Percentiles rank a stretch among this genome's conserved stretches.
phyloP scores from a whole-genome alignment of 2,329 filamentous ascomycete genomes.

The Raffaelea deltoideospora region DNA sequence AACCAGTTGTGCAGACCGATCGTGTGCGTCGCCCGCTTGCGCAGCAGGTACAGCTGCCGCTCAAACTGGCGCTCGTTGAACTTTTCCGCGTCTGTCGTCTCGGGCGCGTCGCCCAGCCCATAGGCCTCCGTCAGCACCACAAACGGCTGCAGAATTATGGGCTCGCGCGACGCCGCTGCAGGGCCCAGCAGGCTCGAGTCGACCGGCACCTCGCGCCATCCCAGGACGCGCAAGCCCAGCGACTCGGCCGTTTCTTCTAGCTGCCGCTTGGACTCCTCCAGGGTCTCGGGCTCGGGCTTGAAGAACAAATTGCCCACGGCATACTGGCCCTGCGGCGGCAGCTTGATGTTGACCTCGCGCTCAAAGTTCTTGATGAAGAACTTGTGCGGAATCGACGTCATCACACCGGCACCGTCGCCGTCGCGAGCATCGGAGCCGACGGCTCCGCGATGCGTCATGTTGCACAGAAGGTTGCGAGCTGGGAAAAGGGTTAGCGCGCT shows the following conservation, averaged over 20 bases:
- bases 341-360: constrained; percentile 71
- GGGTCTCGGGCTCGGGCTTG: constrained; percentile 82
- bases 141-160: constrained; percentile 88
- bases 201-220: constrained; percentile 90
- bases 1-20: constrained; percentile 98
- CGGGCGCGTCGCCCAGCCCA: constrained; percentile 64
- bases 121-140: constrained; percentile 79
- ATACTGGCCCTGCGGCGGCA: constrained; percentile 84
- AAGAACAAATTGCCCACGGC: constrained; percentile 97
- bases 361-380: constrained; percentile 99
- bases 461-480: constrained; percentile 91
- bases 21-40: constrained; percentile 87
- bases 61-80: constrained; percentile 84
- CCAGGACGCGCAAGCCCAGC: constrained; percentile 76
- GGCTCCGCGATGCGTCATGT: constrained; percentile 99
- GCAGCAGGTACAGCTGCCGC: constrained; percentile 81
- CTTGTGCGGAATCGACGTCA: constrained; percentile 96
- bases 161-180: constrained; percentile 84
- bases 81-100: constrained; percentile 58
- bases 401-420: constrained; percentile 95
- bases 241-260: constrained; percentile 89
- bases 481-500: constrained; percentile 5
- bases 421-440: constrained; percentile 96
- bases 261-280: constrained; percentile 79
- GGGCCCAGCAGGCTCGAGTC: constrained; percentile 89